Base-by-base conservation (phyloP, 2,329 filamentous ascomycete species). In the Monosporascus sp. region DNA sequence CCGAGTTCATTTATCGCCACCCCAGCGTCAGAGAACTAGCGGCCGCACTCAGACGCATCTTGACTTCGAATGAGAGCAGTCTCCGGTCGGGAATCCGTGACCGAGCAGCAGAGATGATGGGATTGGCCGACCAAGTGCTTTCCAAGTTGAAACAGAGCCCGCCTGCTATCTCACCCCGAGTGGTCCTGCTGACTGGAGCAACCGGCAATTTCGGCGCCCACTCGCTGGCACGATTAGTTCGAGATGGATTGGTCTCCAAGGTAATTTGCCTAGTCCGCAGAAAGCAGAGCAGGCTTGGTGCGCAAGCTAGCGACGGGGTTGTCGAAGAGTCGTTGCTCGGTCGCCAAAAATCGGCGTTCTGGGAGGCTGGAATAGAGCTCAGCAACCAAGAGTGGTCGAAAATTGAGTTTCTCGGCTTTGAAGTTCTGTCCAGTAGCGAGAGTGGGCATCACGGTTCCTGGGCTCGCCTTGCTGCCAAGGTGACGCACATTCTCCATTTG, bases 141-240 rank as follows among this genome's bases (percentile, higher is more conserved):
- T 37, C 40, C 7, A 37, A 24, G 7, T 22, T 44, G 41, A 24
- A 24, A 5, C 22, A 24, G 22, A 24, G 22, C 22, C 22, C 22
- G 22, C 22, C 22, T 24, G 22, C 22, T 24, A 48, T 16, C 19
- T n/a, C 31, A 22, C 17, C 27, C 16, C 45, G 55, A 17, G 55
- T 55, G 5, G 48, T 63, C 26, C 53, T 63, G 3, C 40, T 63
- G 48, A 63, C 61, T 3, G 61, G 61, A 16, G 55, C 55, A 1
- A 63, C 61, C 5, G 61, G 61, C 4, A 62, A 54, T 45, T 41
- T 63, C 6, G 61, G 61, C 17, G 51, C 61, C 6, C 59, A 63
- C 35, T 51, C 53, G 7, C 51, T 63, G 17, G 53, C 49, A 16
- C 22, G 48, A 19, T 40, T 63, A 11, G 48, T 48, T 24, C 50